Evolutionary conservation across 2,329 filamentous ascomycete genomes (phyloP), one percentile per base, ranked within the genome.

Genomic region (Venturia aucupariae): DNA sequence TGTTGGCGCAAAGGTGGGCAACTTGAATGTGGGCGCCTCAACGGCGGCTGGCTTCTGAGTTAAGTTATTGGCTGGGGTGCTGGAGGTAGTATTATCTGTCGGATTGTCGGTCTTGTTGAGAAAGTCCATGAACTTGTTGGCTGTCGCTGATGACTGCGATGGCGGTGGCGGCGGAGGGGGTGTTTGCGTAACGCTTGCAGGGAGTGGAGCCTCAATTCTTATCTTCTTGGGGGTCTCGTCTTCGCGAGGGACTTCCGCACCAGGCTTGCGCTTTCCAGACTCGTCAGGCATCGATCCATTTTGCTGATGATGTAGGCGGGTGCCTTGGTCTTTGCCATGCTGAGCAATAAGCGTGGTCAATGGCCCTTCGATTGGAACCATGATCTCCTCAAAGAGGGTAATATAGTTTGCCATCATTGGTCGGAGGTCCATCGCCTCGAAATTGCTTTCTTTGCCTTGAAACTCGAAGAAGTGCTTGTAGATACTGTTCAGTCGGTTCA

Each of bases 361-460:
- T 24, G 46, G 62, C 5, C 46, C 44, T 10, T 59, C 41, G 13
- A 55, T 64, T 10, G 62, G 44, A 22, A 15, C 38, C 60, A 59
- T 64, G 17, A 64, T 27, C 22, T 57, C 30, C 46, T 55, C 62
- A n/a, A 59, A 55, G 13, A 64, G n/a, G 5, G 44, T 41, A 30
- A 59, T 44, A 22, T 64, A 64, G 35, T 64, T 59, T 13, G 35
- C 46, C 30, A 64, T 38, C 44, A 64, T 35, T 11, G 48, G 48
- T 35, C 32, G 35, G 11, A 64, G 62, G 22, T 64, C 41, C 46
- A 57, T 55, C 3, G 30, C 8, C 24, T 39, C 27, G 42, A 62
- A 62, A 8, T 38, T 32, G 17, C 13, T 27, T 17, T 62, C 44
- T 17, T 27, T 44, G 38, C 35, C 22, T 8, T 27, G 38, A 17